These are phyloP conservation scores for Coemansia sp. DNA, from an alignment of 192 early-diverging fungal species.

Conservation along the genomic window DNA sequence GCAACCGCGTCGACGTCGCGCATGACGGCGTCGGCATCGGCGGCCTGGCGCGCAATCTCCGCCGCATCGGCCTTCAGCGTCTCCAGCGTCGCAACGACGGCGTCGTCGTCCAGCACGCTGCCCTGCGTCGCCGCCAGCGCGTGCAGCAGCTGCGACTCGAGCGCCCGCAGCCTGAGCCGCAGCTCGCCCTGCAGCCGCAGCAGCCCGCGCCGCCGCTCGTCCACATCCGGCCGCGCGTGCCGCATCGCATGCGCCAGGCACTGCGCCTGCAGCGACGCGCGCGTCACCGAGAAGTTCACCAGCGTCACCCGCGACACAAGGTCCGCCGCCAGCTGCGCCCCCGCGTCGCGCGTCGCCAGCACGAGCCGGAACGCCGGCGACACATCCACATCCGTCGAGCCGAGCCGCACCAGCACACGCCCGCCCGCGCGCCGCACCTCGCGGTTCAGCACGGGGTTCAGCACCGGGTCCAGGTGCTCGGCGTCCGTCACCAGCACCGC, in stretches of 20 bases:
- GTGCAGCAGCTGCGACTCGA: slow-evolving; percentile 92
- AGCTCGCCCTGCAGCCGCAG: slow-evolving; percentile 97
- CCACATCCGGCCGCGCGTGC: slow-evolving; percentile 94
- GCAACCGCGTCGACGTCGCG: slow-evolving; percentile 94
- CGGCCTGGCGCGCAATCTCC: slow-evolving; percentile 89
- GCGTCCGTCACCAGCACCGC: slow-evolving; percentile 97
- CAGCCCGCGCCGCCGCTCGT: slow-evolving; percentile 87
- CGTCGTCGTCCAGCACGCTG: slow-evolving; percentile 97
- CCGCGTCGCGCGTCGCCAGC: slow-evolving; percentile 92
- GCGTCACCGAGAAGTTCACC: slow-evolving; percentile 99
- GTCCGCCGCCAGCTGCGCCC: slow-evolving; percentile 93
- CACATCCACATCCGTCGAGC: slow-evolving; percentile 98
- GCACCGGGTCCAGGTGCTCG: slow-evolving; percentile 95
- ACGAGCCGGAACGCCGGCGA: slow-evolving; percentile 96
- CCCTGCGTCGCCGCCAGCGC: slow-evolving; percentile 94
- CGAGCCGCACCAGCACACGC: slow-evolving; percentile 93
- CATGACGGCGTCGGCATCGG: slow-evolving; percentile 93
- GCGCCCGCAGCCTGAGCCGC: slow-evolving; percentile 84
- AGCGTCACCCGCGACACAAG: slow-evolving; percentile 97
- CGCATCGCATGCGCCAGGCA: slow-evolving; percentile 96
- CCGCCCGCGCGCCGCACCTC: slow-evolving; percentile 96
- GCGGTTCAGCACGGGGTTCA: slow-evolving; percentile 97
- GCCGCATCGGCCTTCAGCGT: slow-evolving; percentile 95
- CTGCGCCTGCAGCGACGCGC: slow-evolving; percentile 94
- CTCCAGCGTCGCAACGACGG: slow-evolving; percentile 91